Conservation (phyloP, 2,329 filamentous ascomycete genomes). For the Ceratocystis colombiana region DNA sequence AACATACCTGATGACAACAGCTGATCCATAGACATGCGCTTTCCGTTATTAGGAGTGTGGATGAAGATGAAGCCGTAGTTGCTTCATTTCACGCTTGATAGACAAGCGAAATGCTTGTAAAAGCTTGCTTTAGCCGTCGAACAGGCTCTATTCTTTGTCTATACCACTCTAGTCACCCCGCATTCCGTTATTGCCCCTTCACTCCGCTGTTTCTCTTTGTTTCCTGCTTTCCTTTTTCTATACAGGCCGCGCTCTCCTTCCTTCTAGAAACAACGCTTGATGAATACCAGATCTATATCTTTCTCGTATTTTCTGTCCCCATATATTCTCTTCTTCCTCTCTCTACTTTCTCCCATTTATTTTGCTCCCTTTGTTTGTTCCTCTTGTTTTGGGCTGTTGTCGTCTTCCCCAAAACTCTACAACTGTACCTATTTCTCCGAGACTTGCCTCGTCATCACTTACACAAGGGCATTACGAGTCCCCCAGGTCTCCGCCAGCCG, state of each 20-base stretch:
- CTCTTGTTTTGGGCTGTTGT: neutral
- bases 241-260: neutral
- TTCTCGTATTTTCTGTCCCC: neutral
- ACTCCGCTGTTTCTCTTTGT: conserved; percentile 11
- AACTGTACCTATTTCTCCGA: neutral
- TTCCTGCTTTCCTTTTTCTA: neutral
- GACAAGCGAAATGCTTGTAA: neutral
- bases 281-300: no score
- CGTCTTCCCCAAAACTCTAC: no score
- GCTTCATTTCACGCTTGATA: conserved; percentile 12
- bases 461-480: conserved; percentile 16
- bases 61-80: conserved; percentile 1
- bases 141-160: neutral
- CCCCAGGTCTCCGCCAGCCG: neutral
- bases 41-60: neutral
- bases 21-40: neutral
- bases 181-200: neutral
- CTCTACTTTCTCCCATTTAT: neutral
- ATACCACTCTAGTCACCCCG: neutral
- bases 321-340: neutral
- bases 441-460: conserved; percentile 18
- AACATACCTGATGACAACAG: neutral
- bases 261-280: neutral
- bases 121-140: neutral
- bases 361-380: neutral